Evolutionary conservation across 1,139 yeast genomes (phyloP).

Genomic region (Magnusiomyces tetraspermus): DNA sequence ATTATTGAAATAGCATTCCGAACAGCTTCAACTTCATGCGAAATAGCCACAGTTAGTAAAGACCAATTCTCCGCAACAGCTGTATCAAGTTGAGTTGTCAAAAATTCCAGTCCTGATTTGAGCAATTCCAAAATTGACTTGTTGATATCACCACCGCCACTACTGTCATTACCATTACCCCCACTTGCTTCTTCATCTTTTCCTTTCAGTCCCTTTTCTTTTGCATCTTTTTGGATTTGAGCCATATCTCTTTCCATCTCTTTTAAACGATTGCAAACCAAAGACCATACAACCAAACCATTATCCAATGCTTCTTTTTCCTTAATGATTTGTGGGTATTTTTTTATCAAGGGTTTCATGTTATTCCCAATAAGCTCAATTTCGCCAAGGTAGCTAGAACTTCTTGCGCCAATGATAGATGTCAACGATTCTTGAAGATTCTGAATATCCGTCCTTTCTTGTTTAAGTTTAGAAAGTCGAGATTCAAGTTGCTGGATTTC

Average conservation of each 20-base stretch:
- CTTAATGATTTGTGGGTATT: not conserved
- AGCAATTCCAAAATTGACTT: not conserved
- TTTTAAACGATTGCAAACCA: not conserved
- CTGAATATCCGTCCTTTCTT: not conserved
- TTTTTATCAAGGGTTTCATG: not conserved
- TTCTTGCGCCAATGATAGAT: slow-evolving; percentile 1
- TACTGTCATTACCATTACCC: not conserved
- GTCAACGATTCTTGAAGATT: not conserved
- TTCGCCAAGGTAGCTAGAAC: not conserved
- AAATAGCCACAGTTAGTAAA: slow-evolving; percentile 2
- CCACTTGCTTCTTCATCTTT: no score
- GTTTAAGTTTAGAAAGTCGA: not conserved
- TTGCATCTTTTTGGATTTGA: not conserved
- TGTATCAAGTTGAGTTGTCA: not conserved
- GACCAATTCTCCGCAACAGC: slow-evolving; percentile 4
- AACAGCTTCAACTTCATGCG: slow-evolving; percentile 5
- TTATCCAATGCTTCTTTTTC: not conserved
- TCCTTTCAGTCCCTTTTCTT: not conserved
- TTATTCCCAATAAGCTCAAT: not conserved
- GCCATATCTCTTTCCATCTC: not conserved
- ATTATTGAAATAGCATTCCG: not conserved
- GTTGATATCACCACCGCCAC: not conserved
- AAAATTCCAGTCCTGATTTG: not conserved
- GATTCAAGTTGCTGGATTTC: not conserved
- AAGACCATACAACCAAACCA: not conserved